phyloP scores from a whole-genome alignment of 306 rosid genomes.

The Sphenostylis stenocarpa region DNA sequence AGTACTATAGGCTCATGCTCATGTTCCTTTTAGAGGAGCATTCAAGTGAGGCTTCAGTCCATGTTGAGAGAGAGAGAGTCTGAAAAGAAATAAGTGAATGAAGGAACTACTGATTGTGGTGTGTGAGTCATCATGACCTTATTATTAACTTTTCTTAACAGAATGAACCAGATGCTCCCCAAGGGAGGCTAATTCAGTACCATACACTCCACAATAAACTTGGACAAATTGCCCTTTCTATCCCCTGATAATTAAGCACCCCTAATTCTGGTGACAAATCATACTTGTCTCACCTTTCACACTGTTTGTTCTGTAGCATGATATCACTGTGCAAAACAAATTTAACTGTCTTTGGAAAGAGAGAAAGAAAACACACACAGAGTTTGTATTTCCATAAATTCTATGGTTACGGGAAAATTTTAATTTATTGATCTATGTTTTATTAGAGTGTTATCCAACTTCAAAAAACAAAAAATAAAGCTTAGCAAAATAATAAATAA shows the following conservation, averaged over 20 bases:
- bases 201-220: background rate
- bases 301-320: background rate
- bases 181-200: constrained; percentile 35
- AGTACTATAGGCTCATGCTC: constrained; percentile 50
- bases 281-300: background rate
- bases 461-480: too few relatives aligned
- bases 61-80: constrained; percentile 36
- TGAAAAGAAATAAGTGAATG: constrained; percentile 28
- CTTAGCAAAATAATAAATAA: too few relatives aligned
- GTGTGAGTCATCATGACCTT: constrained; percentile 63
- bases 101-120: constrained; percentile 32
- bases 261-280: constrained; percentile 2
- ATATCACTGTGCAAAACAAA: background rate
- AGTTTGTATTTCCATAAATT: too few relatives aligned
- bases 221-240: constrained; percentile 18
- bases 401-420: too few relatives aligned
- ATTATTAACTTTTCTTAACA: constrained; percentile 41
- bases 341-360: background rate
- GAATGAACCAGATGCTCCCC: constrained; percentile 44
- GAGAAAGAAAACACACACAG: too few relatives aligned
- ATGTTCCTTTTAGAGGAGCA: constrained; percentile 65
- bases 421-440: too few relatives aligned
- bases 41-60: constrained; percentile 53
- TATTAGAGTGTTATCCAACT: too few relatives aligned
- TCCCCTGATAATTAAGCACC: constrained; percentile 6